These are phyloP conservation scores for Penicillium corylophilum DNA, from an alignment of 2,329 filamentous ascomycete species.

Conservation along the genomic window DNA sequence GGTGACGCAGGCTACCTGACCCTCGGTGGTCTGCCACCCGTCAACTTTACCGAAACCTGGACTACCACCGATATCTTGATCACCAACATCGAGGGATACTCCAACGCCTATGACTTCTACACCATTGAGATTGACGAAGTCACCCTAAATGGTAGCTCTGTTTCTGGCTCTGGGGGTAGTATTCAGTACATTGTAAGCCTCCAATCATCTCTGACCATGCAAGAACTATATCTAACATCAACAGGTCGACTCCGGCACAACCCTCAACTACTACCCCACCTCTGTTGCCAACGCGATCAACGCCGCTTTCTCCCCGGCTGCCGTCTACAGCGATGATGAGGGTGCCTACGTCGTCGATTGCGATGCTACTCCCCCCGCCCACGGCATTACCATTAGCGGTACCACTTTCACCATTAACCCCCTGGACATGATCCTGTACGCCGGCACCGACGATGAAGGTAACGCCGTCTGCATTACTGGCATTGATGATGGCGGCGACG, in stretches of 20 bases:
- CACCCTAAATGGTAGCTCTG: slow-evolving; percentile 7
- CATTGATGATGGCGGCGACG: slow-evolving; percentile 14
- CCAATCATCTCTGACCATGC: not conserved
- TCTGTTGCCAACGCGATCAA: slow-evolving; percentile 40
- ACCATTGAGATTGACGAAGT: slow-evolving; percentile 19
- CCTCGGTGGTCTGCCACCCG: slow-evolving; percentile 20
- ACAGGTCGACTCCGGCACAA: slow-evolving; percentile 29
- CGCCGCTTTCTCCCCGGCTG: slow-evolving; percentile 43
- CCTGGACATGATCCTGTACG: slow-evolving; percentile 29
- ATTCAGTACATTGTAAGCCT: slow-evolving; percentile 16
- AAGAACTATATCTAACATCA: not conserved
- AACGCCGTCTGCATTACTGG: slow-evolving; percentile 18
- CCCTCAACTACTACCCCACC: slow-evolving; percentile 36
- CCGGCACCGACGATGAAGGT: slow-evolving; percentile 14
- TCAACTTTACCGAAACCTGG: slow-evolving; percentile 6
- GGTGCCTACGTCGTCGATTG: slow-evolving; percentile 45
- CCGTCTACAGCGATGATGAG: slow-evolving; percentile 28
- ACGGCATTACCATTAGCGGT: slow-evolving; percentile 44
- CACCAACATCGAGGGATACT: slow-evolving; percentile 14
- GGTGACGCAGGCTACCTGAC: slow-evolving; percentile 18
- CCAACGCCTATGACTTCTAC: slow-evolving; percentile 15
- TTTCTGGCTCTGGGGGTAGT: slow-evolving; percentile 4
- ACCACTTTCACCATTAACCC: slow-evolving; percentile 30
- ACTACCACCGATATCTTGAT: slow-evolving; percentile 20
- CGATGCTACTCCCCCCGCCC: slow-evolving; percentile 39